Evolutionary conservation across 352 stramenopile genomes (phyloP), one percentile per base, ranked within the genome.

Genomic region (Globisporangium nunn): DNA sequence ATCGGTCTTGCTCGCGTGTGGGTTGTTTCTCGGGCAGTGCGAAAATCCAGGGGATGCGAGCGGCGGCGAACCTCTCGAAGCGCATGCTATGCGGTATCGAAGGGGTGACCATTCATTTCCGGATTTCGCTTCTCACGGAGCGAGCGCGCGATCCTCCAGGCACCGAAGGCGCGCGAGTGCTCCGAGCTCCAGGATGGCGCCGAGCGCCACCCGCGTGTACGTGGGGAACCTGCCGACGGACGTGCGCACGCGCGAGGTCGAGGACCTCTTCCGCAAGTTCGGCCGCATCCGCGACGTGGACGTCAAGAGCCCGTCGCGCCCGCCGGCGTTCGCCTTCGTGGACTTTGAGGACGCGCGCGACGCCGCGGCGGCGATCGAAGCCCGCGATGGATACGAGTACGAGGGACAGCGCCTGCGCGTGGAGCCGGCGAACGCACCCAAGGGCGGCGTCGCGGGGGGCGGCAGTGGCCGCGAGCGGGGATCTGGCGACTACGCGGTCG

Each of bases 221-320:
- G 80, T 91, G 46, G 81, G 81, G 37, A 89, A 90, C 61, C 61
- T 94, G 54, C 84, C 84, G 45, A 74, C 81, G 49, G 74, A 88
- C 57, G 72, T 91, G 58, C 78, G 74, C 56, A 85, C 85, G 47
- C 78, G 68, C 45, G 80, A 91, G 63, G 69, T 91, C 40, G 75
- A 89, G 54, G 77, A 90, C 18, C 71, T 87, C 8, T 90, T 94
- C 58, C 76, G 76, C 60, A 86, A 86, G 63, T 88, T 81, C 52
- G 81, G 80, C 0, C 76, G 74, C 54, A 82, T 87, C 48, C 63
- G 67, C 12, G 77, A 81, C 54, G 74, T 86, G 35, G 69, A 88
- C 49, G 67, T 88, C 58, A 94, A 90, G 64, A 83, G 87, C 52
- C 72, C 81, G 53, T 83, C 77, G 54, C 75, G 77, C 28, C 69